phyloP scores from a whole-genome alignment of 2,329 filamentous ascomycete species.

The Rasamsonia emersonii region DNA sequence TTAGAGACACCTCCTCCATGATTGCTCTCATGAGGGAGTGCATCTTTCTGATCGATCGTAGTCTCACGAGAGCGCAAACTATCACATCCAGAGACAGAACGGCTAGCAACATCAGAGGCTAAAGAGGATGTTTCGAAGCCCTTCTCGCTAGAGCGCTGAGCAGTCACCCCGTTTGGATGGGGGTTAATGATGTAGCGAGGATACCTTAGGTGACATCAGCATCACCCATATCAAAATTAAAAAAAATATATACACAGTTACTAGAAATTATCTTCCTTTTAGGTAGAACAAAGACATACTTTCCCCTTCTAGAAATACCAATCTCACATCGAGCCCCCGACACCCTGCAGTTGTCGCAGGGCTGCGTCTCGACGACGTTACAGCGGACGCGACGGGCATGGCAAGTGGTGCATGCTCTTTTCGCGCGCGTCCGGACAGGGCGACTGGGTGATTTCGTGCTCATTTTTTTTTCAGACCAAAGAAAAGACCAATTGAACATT shows the following conservation, averaged over 20 bases:
- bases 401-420: slow-evolving; percentile 36
- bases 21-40: slow-evolving; percentile 11
- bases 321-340: slow-evolving; percentile 33
- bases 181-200: slow-evolving; percentile 9
- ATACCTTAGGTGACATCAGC: slow-evolving; percentile 9
- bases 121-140: no score
- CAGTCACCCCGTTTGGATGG: slow-evolving; percentile 2
- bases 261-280: no score
- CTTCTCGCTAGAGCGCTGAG: no score
- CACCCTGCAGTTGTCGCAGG: slow-evolving; percentile 34
- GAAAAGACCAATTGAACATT: slow-evolving; percentile 4
- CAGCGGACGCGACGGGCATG: slow-evolving; percentile 39
- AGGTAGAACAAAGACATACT: slow-evolving; percentile 22
- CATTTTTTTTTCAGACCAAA: slow-evolving; percentile 3
- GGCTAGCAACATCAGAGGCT: no score
- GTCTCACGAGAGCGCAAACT: no score
- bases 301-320: slow-evolving; percentile 35
- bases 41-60: no score
- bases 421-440: slow-evolving; percentile 24
- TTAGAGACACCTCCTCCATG: slow-evolving; percentile 13
- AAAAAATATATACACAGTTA: slow-evolving; percentile 17
- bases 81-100: no score
- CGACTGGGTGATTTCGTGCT: slow-evolving; percentile 6
- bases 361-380: slow-evolving; percentile 37
- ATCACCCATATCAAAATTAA: slow-evolving; percentile 14